These are phyloP conservation scores for Thielaviopsis musarum DNA, from an alignment of 2,329 filamentous ascomycete species.

Conservation along the genomic window DNA sequence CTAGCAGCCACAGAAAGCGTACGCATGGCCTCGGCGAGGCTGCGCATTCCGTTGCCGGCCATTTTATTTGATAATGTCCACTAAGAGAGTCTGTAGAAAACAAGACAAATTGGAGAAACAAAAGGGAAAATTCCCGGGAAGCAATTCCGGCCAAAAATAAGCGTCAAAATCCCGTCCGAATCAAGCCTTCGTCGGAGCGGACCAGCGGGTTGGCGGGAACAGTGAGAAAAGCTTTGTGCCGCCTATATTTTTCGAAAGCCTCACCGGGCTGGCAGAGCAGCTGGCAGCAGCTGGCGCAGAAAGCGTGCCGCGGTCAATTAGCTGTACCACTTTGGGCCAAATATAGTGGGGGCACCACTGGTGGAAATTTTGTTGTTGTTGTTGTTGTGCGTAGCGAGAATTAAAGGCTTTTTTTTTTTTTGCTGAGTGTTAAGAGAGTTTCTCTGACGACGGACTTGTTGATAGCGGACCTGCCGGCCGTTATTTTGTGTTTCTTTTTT, in stretches of 20 bases:
- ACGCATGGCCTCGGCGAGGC: conserved; percentile 36
- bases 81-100: too few species aligned
- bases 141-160: neutral
- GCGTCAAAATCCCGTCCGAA: neutral
- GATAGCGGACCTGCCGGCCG: too few species aligned
- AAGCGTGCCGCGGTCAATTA: neutral
- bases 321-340: neutral
- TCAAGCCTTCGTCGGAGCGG: neutral
- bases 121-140: neutral
- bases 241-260: neutral
- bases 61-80: conserved; percentile 15
- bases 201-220: neutral
- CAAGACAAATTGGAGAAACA: neutral
- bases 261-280: neutral
- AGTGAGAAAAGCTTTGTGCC: neutral
- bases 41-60: conserved; percentile 32
- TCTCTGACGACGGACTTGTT: neutral
- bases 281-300: neutral
- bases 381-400: neutral
- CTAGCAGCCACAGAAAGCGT: conserved; percentile 18
- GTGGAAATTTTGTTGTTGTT: neutral
- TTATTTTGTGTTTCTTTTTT: too few species aligned
- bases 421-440: too few species aligned
- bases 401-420: neutral
- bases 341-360: neutral